Evolutionary conservation across 768 basidiomycete species (phyloP), one percentile per base, ranked within the genome.

Genomic region (Macrocybe gigantea): DNA sequence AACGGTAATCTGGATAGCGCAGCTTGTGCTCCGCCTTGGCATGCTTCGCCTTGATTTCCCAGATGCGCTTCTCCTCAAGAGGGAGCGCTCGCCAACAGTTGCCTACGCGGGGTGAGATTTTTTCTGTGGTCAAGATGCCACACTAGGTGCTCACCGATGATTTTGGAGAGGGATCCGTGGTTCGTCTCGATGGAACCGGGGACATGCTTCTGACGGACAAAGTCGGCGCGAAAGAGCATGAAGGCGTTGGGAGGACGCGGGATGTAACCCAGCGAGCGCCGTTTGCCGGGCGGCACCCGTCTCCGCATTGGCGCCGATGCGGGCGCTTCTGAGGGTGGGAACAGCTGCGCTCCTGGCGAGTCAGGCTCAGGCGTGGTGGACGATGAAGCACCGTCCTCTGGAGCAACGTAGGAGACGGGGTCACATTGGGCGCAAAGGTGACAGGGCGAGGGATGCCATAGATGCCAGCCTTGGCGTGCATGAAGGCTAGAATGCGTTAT

Each of bases 191-290:
- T 83, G 14, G 78, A 80, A 12, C 84, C 82, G 1, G 86, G 83
- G 49, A 90, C 85, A 56, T 88, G 86, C 56, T 86, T 85, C 56
- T 79, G 83, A 57, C 84, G 75, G 52, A 89, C 85, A 65, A 89
- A 88, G 41, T 85, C 83, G 3, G 86, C 86, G 48, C 88, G 79
- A 72, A 90, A 91, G 55, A 91, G 75, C 72, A 91, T 91, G 71
- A 90, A 91, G 7, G 88, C 88, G 52, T 91, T 91, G 5, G 88
- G 85, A 1, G 88, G 88, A 15, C 88, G 78, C 2, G 88, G 88
- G 43, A 91, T 85, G 60, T 91, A 86, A 10, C 68, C 80, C 49
- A 65, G 74, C 53, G 68, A 71, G 44, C 75, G 73, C 41, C 81
- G 75, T 68, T 82, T 85, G 50, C 78, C 80, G 0, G 79, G 81